Evolutionary conservation across 106 monocot species (phyloP), one percentile per base, ranked within the genome.

Genomic region (Dendrobium nobile): DNA sequence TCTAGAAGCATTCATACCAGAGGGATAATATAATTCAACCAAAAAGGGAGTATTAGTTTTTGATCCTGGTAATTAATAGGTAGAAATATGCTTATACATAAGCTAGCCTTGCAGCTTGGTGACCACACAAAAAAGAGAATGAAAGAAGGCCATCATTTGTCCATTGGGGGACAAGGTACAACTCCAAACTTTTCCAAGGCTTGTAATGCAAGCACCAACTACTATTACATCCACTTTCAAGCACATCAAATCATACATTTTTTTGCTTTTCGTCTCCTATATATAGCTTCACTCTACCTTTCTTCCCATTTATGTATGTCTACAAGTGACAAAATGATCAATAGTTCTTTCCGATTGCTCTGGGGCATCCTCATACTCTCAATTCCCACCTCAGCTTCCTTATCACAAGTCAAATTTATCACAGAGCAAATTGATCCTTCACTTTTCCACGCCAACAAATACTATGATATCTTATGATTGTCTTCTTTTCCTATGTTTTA

Each of bases 131-230:
- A 51, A 51, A 13, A 51, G 51, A 51, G 13, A 51, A 13, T 51
- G 51, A 51, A 70, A 70, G 33, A 70, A 33, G 0, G 37, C 70
- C 17, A 70, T 70, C 31, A 70, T 70, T 27, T 3, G 15, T 11
- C 70, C 70, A 70, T 40, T 31, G 31, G 70, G 59, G 37, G 37
- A 70, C 70, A 70, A 33, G 13, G 33, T 13, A n/a, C 61, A 61
- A 37, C 70, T 70, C 0, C 2, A 70, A 70, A n/a, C 33, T 70
- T 70, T 70, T 70, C 10, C 33, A 15, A 70, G 27, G 70, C 70
- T 70, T 70, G 70, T 13, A 70, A 70, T 33, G 33, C 70, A 70
- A 70, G 70, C 70, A 70, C 70, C 27, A 70, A 33, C 33, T 70
- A 70, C 70, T 31, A 70, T 70, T 70, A 15, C 31, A 70, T 70